phyloP scores from a whole-genome alignment of 2,329 filamentous ascomycete species.

The Phoma sp. region DNA sequence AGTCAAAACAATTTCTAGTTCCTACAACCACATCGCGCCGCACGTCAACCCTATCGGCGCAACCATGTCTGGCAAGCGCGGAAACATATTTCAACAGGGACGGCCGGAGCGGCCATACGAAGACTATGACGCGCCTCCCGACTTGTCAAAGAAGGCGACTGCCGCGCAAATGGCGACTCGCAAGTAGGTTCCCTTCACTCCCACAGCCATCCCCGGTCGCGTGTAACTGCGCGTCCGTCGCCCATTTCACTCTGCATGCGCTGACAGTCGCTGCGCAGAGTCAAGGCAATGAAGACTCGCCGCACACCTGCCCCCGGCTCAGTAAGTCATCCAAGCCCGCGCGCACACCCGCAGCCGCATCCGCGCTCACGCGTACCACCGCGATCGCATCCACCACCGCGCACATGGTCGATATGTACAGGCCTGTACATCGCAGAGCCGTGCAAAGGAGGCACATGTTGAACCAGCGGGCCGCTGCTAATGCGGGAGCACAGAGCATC shows the following conservation, averaged over 20 bases:
- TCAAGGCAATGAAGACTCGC: slow-evolving; percentile 36
- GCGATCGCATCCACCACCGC: slow-evolving; percentile 2
- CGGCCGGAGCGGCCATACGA: slow-evolving; percentile 35
- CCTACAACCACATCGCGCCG: slow-evolving; percentile 11
- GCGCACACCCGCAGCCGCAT: background rate
- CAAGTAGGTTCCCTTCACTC: slow-evolving; percentile 56
- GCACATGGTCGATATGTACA: slow-evolving; percentile 14
- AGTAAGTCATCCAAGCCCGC: slow-evolving; percentile 31
- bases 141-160: slow-evolving; percentile 58
- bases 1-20: slow-evolving; percentile 11
- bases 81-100: slow-evolving; percentile 37
- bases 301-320: slow-evolving; percentile 29
- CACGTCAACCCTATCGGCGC: slow-evolving; percentile 19
- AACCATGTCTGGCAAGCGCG: slow-evolving; percentile 41
- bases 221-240: background rate
- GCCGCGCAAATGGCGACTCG: slow-evolving; percentile 61
- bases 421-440: slow-evolving; percentile 13
- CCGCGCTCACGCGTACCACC: background rate
- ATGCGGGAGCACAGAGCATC: slow-evolving; percentile 27
- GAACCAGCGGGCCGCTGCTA: slow-evolving; percentile 20
- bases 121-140: slow-evolving; percentile 46
- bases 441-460: slow-evolving; percentile 14
- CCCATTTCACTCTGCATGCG: slow-evolving; percentile 4
- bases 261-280: slow-evolving; percentile 31
- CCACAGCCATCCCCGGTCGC: slow-evolving; percentile 2